Evolutionary conservation across 257 asterid genomes (phyloP).

Genomic region (Solanum medicagineum): DNA sequence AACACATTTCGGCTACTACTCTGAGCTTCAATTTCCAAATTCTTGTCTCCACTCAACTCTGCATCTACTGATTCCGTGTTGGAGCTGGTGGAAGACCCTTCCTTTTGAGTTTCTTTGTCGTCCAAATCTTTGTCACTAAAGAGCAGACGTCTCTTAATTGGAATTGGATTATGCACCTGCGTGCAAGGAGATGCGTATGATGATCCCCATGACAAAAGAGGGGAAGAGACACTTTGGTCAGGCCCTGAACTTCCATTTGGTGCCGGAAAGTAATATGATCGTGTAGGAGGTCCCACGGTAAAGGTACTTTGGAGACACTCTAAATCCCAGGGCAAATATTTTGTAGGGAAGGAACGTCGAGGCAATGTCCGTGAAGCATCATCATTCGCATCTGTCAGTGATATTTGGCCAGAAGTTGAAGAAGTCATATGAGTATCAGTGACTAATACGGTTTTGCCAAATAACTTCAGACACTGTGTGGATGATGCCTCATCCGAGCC

Average conservation of each 20-base stretch:
- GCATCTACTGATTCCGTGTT: constrained; percentile 20
- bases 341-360: constrained; percentile 12
- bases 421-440: constrained; percentile 20
- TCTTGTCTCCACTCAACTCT: constrained; percentile 7
- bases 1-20: neutral
- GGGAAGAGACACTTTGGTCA: neutral
- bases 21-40: constrained; percentile 16
- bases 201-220: constrained; percentile 26
- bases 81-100: constrained; percentile 42
- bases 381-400: constrained; percentile 10
- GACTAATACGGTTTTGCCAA: constrained; percentile 64
- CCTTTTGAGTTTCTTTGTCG: constrained; percentile 21
- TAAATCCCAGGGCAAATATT: neutral
- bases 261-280: neutral
- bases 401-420: constrained; percentile 15
- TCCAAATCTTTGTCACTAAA: constrained; percentile 13
- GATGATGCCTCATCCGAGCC: constrained; percentile 33
- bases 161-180: constrained; percentile 47
- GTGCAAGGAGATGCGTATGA: constrained; percentile 11
- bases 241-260: neutral
- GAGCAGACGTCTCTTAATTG: constrained; percentile 22
- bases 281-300: constrained; percentile 3
- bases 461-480: constrained; percentile 53
- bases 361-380: constrained; percentile 7
- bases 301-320: constrained; percentile 6